Evolutionary conservation across 352 stramenopile genomes (phyloP).

Genomic region (Pythium dissotocum): DNA sequence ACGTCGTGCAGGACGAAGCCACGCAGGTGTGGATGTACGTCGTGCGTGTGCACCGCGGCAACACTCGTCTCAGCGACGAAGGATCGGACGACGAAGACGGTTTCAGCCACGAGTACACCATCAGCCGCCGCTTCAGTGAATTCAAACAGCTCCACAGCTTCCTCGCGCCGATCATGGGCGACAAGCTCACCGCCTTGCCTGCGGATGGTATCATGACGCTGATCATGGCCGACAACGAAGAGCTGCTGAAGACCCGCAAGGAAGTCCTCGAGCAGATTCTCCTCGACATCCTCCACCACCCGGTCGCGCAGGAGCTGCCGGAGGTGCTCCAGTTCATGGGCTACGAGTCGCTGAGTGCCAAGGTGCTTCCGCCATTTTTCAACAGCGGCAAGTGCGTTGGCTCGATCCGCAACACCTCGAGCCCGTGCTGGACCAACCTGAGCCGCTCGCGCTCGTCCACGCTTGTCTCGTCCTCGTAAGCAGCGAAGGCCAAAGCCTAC

Average conservation of each 20-base stretch:
- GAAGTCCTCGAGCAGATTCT: slow-evolving; percentile 58
- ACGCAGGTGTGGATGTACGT: slow-evolving; percentile 75
- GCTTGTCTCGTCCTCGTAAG: slow-evolving; percentile 32
- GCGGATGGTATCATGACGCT: slow-evolving; percentile 78
- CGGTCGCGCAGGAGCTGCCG: slow-evolving; percentile 60
- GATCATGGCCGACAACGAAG: slow-evolving; percentile 69
- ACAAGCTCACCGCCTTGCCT: slow-evolving; percentile 54
- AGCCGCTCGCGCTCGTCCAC: slow-evolving; percentile 36
- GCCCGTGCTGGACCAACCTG: slow-evolving; percentile 55
- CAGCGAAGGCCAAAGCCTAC: not conserved
- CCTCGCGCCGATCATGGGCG: slow-evolving; percentile 56
- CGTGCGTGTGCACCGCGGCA: slow-evolving; percentile 59
- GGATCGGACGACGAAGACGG: slow-evolving; percentile 30
- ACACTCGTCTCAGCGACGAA: slow-evolving; percentile 26
- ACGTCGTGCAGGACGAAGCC: slow-evolving; percentile 64
- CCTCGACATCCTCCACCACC: slow-evolving; percentile 55
- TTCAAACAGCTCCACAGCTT: slow-evolving; percentile 74
- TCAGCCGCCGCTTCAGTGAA: slow-evolving; percentile 71
- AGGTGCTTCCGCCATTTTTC: slow-evolving; percentile 46
- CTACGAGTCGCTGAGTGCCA: slow-evolving; percentile 49
- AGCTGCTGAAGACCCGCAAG: slow-evolving; percentile 61
- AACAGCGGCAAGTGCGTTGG: slow-evolving; percentile 56
- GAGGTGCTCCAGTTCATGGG: slow-evolving; percentile 70
- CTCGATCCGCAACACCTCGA: slow-evolving; percentile 76
- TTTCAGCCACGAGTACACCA: slow-evolving; percentile 65